A percentile compares a stretch with the other conserved stretches of the same genome.
Conservation (phyloP, 768 basidiomycete species). For the Rhizopogon roseolus region DNA sequence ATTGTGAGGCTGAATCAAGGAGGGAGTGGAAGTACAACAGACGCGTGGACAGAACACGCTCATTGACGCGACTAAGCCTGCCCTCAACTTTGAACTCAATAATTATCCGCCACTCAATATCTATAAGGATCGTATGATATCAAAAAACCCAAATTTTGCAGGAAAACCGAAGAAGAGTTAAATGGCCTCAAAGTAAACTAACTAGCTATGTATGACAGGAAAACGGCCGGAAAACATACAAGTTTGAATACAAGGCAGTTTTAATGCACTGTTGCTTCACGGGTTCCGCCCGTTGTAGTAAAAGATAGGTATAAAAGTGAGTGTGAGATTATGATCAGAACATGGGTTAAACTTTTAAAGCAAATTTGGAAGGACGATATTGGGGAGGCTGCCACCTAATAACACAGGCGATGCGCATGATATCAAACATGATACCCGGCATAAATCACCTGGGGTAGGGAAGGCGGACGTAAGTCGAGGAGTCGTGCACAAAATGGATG, state of each 20-base stretch:
- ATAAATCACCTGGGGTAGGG: background rate
- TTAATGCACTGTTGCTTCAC: background rate
- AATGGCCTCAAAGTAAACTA: background rate
- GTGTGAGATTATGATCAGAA: slow-evolving; percentile 3
- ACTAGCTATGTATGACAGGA: background rate
- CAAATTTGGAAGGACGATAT: background rate
- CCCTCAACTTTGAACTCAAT: slow-evolving; percentile 21
- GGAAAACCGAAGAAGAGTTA: background rate
- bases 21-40: background rate
- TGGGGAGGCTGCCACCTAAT: background rate
- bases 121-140: too few species aligned
- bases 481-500: slow-evolving; percentile 5
- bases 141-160: background rate
- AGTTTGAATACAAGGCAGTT: slow-evolving; percentile 1
- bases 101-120: too few species aligned
- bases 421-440: too few species aligned
- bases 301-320: slow-evolving; percentile 5
- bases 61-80: slow-evolving; percentile 25
- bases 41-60: slow-evolving; percentile 19
- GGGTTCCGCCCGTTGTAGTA: background rate
- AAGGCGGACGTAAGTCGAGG: background rate
- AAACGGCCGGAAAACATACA: background rate
- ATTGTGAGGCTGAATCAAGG: slow-evolving; percentile 9
- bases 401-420: background rate
- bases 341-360: background rate